Percentiles rank a stretch among this genome's conserved stretches.
phyloP scores from a whole-genome alignment of 768 basidiomycete species.

The Pleurotus tuber-regium region DNA sequence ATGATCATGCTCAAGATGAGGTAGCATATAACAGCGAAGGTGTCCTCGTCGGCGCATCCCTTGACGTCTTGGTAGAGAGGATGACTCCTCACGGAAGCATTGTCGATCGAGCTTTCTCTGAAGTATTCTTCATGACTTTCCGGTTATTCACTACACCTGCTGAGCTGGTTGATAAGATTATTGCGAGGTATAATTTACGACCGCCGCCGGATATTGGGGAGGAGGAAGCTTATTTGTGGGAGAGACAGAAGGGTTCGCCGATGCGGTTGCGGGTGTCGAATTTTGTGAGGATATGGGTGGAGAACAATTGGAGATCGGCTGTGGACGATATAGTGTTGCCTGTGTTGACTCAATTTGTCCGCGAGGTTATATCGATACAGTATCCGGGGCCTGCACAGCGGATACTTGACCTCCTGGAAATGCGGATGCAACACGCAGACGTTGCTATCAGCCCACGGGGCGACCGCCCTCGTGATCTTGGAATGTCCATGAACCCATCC shows the following conservation, averaged over 20 bases:
- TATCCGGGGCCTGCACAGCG: constrained; percentile 72
- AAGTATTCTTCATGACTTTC: constrained; percentile 95
- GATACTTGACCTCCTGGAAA: constrained; percentile 63
- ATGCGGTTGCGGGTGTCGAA: constrained; percentile 90
- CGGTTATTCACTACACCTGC: constrained; percentile 81
- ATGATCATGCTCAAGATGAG: constrained; percentile 82
- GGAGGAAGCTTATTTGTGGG: constrained; percentile 72
- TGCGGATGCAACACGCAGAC: constrained; percentile 49
- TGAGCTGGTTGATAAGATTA: constrained; percentile 74
- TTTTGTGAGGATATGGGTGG: constrained; percentile 93
- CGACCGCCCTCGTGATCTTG: constrained; percentile 70
- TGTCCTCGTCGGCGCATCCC: constrained; percentile 84
- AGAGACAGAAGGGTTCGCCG: constrained; percentile 84
- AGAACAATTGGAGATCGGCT: constrained; percentile 81
- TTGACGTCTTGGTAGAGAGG: constrained; percentile 90
- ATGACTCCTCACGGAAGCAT: constrained; percentile 94
- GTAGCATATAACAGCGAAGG: constrained; percentile 91
- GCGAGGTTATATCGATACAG: constrained; percentile 55
- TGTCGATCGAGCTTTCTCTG: constrained; percentile 82
- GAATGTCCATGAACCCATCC: constrained; percentile 72
- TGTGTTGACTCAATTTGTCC: constrained; percentile 56
- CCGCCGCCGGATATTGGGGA: constrained; percentile 57
- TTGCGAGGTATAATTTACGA: constrained; percentile 79
- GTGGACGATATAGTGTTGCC: constrained; percentile 67
- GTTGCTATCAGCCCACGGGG: constrained; percentile 52